Conservation (phyloP, 306 rosid genomes). For the Oemleria cerasiformis region DNA sequence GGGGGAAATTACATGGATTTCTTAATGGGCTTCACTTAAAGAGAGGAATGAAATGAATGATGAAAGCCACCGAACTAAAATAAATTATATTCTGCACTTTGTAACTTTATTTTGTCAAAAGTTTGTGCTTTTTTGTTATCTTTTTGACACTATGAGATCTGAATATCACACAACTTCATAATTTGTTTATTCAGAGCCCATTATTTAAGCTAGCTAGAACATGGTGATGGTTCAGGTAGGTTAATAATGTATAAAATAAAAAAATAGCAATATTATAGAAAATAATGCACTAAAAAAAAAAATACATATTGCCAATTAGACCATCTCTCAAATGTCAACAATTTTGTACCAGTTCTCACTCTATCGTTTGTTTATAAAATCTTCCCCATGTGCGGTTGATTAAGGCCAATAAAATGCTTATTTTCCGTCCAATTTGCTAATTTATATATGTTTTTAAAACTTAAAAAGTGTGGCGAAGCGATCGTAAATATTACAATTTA, state of each 20-base stretch:
- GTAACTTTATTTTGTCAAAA: neutral
- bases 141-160: neutral
- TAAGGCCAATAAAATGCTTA: neutral
- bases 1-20: no score
- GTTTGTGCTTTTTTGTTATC: neutral
- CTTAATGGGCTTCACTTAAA: neutral
- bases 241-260: neutral
- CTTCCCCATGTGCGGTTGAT: neutral
- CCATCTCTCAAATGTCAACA: slow-evolving; percentile 8
- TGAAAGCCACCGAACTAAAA: neutral
- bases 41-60: neutral
- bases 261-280: neutral
- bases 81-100: neutral
- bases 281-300: neutral
- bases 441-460: neutral
- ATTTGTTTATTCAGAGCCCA: neutral
- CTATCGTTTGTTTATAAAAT: neutral
- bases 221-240: slow-evolving; percentile 25
- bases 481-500: neutral
- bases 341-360: neutral
- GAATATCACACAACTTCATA: neutral
- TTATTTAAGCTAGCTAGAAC: slow-evolving; percentile 17
- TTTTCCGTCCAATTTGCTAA: neutral
- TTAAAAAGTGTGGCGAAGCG: neutral
- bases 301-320: neutral